Conservation (phyloP, 106 monocot genomes). For the Acanthochlamys bracteata region DNA sequence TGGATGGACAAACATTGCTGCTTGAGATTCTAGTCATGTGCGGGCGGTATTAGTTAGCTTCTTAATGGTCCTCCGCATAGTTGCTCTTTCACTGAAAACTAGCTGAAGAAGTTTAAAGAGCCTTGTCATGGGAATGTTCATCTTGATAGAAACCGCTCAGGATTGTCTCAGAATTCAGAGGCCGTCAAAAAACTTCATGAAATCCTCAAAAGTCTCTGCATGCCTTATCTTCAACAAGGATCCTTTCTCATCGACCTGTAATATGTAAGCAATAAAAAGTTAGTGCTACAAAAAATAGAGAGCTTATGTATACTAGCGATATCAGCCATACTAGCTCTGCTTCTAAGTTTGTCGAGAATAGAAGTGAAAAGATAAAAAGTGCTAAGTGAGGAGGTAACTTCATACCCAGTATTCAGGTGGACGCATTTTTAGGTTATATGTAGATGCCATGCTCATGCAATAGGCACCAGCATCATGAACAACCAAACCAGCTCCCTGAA, state of each 20-base stretch:
- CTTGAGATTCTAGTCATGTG: no score
- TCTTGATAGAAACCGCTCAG: no score
- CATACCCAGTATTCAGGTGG: slow-evolving; percentile 71
- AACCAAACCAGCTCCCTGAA: slow-evolving; percentile 87
- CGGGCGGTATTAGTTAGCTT: no score
- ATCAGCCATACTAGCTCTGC: no score
- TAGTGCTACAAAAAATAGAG: background rate
- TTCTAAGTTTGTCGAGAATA: no score
- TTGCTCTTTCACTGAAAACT: no score
- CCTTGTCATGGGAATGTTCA: no score
- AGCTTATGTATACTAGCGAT: no score
- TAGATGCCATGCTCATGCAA: slow-evolving; percentile 99
- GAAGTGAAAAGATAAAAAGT: background rate
- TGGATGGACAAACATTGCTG: no score
- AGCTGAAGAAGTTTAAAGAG: no score
- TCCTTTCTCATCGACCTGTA: slow-evolving; percentile 44
- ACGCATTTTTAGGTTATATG: slow-evolving; percentile 89
- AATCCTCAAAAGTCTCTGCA: slow-evolving; percentile 78
- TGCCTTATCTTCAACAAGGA: slow-evolving; percentile 70
- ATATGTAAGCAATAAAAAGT: background rate
- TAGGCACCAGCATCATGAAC: slow-evolving; percentile 99
- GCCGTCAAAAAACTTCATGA: slow-evolving; percentile 74
- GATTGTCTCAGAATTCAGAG: slow-evolving; percentile 24
- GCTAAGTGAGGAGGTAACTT: background rate
- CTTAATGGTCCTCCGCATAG: no score